phyloP scores from a whole-genome alignment of 1,139 yeast species.

The Kurtzmaniella quercitrusa region DNA sequence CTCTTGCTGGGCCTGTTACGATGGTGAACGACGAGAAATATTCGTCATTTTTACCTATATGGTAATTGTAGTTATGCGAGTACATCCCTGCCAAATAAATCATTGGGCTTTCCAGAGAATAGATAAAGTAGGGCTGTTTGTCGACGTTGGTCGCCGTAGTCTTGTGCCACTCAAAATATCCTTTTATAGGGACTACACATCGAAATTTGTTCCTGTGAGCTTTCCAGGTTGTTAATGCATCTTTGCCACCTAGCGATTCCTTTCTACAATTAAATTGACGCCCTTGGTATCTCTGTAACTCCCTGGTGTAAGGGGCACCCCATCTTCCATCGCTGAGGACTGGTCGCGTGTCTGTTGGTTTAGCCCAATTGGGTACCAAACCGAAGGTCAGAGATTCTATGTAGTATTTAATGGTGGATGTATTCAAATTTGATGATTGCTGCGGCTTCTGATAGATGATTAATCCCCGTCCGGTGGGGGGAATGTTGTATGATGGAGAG shows the following conservation, averaged over 20 bases:
- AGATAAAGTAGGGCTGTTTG: slow-evolving; percentile 63
- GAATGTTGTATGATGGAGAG: slow-evolving; percentile 32
- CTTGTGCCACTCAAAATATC: slow-evolving; percentile 80
- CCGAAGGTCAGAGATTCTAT: slow-evolving; percentile 43
- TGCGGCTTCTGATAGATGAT: slow-evolving; percentile 21
- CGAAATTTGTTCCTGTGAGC: slow-evolving; percentile 33
- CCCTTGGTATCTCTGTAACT: slow-evolving; percentile 27
- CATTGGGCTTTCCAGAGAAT: slow-evolving; percentile 46
- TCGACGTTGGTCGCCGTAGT: slow-evolving; percentile 18
- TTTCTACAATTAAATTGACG: slow-evolving; percentile 58
- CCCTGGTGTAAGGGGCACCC: slow-evolving; percentile 24
- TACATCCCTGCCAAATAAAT: slow-evolving; percentile 73
- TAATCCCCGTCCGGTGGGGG: slow-evolving; percentile 37
- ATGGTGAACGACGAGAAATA: slow-evolving; percentile 59
- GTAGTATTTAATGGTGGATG: slow-evolving; percentile 14
- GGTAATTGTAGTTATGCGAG: slow-evolving; percentile 39
- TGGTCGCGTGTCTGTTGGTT: slow-evolving; percentile 28
- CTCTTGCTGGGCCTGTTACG: slow-evolving; percentile 66
- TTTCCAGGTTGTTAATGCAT: slow-evolving; percentile 45
- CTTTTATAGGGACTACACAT: slow-evolving; percentile 75
- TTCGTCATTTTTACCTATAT: slow-evolving; percentile 16
- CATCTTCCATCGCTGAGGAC: slow-evolving; percentile 15
- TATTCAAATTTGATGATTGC: slow-evolving; percentile 7
- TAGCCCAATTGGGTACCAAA: slow-evolving; percentile 39
- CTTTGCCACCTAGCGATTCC: slow-evolving; percentile 45